These are phyloP conservation scores for Fusarium pininemorale DNA, from an alignment of 2,329 filamentous ascomycete species.

Conservation along the genomic window DNA sequence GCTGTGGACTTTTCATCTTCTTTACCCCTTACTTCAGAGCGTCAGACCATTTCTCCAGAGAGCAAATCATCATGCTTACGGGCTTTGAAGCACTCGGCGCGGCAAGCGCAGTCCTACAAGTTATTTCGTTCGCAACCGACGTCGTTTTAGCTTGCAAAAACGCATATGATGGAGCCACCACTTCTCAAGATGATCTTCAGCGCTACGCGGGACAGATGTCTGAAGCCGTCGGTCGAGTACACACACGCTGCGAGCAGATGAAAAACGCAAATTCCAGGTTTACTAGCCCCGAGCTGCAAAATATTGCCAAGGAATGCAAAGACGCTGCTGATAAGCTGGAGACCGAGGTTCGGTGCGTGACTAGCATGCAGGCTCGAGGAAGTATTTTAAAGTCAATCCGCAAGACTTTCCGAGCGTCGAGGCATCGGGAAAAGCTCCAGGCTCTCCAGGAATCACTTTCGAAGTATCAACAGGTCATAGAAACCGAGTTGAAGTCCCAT, in stretches of 20 bases:
- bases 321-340: neutral
- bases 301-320: neutral
- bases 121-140: slow-evolving; percentile 10
- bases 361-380: fast-evolving
- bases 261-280: fast-evolving
- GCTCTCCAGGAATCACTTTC: fast-evolving
- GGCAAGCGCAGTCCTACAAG: slow-evolving; percentile 21
- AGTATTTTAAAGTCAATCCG: fast-evolving
- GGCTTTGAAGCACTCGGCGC: slow-evolving; percentile 20
- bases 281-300: neutral
- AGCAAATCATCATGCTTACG: fast-evolving
- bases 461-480: fast-evolving
- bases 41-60: fast-evolving
- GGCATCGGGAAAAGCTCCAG: fast-evolving
- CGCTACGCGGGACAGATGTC: neutral
- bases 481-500: fast-evolving
- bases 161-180: neutral
- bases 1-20: neutral
- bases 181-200: neutral
- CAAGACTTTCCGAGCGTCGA: fast-evolving
- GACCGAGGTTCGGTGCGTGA: fast-evolving
- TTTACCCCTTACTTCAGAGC: neutral
- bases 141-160: neutral
- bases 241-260: neutral
- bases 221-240: neutral